These are phyloP conservation scores for Amphibolis antarctica DNA, from an alignment of 106 monocot species.

Conservation along the genomic window DNA sequence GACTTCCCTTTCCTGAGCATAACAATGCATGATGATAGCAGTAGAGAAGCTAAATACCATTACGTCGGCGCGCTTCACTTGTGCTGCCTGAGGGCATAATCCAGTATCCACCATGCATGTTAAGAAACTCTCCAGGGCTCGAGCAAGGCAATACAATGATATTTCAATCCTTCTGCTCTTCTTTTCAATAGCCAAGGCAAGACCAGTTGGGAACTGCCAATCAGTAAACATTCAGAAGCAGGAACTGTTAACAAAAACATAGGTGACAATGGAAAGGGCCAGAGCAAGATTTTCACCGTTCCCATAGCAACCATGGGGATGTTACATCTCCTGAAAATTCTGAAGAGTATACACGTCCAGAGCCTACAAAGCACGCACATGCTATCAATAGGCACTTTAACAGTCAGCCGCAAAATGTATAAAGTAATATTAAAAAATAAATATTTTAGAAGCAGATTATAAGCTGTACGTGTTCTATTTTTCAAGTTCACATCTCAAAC, in stretches of 20 bases:
- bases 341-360: slow-evolving; percentile 87
- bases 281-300: slow-evolving; percentile 38
- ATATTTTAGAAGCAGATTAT: too few relatives aligned
- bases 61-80: slow-evolving; percentile 73
- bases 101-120: slow-evolving; percentile 75
- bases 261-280: not conserved
- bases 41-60: slow-evolving; percentile 81
- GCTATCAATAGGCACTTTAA: not conserved
- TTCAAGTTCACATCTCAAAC: too few relatives aligned
- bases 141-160: slow-evolving; percentile 79
- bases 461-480: too few relatives aligned
- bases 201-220: slow-evolving; percentile 72
- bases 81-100: slow-evolving; percentile 41
- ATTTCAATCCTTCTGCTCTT: slow-evolving; percentile 89
- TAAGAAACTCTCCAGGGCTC: slow-evolving; percentile 96
- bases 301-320: slow-evolving; percentile 68
- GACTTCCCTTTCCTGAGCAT: slow-evolving; percentile 87
- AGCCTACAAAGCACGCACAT: slow-evolving; percentile 32
- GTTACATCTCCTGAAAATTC: slow-evolving; percentile 55
- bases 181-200: slow-evolving; percentile 87
- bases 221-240: not conserved
- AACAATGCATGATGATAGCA: slow-evolving; percentile 95
- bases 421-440: too few relatives aligned
- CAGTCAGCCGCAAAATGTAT: too few relatives aligned
- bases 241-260: not conserved